phyloP scores from a whole-genome alignment of 805 yeast genomes.

The Brettanomyces nanus region DNA sequence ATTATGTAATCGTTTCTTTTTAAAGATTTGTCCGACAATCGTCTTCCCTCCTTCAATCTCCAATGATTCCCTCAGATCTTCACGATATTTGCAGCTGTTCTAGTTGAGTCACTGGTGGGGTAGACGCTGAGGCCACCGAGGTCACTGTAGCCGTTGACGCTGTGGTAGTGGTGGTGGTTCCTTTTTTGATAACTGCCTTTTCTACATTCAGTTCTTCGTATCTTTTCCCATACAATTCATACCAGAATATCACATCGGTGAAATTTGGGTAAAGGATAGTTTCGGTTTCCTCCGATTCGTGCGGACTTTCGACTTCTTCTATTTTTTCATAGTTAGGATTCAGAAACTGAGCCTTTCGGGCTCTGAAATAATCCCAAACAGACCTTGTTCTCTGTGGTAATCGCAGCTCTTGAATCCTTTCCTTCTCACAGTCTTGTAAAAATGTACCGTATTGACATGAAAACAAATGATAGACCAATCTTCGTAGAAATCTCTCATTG shows the following conservation, averaged over 20 bases:
- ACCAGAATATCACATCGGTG: constrained; percentile 78
- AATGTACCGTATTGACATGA: constrained; percentile 96
- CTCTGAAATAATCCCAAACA: constrained; percentile 90
- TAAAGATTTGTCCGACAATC: no score
- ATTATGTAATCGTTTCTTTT: no score
- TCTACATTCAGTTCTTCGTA: constrained; percentile 58
- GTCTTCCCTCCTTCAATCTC: no score
- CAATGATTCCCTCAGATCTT: no score
- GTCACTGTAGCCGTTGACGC: no score
- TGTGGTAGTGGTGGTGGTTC: no score
- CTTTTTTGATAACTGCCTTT: no score
- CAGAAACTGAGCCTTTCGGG: constrained; percentile 60
- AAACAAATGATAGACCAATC: constrained; percentile 79
- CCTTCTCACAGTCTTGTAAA: constrained; percentile 65
- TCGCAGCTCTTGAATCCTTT: constrained; percentile 37
- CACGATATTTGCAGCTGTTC: no score
- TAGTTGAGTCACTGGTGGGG: no score
- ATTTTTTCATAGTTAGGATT: constrained; percentile 37
- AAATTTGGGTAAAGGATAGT: constrained; percentile 53
- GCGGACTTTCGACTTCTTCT: constrained; percentile 36
- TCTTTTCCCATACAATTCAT: constrained; percentile 68
- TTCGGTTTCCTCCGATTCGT: constrained; percentile 25
- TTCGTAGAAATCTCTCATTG: constrained; percentile 77
- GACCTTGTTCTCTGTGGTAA: constrained; percentile 50
- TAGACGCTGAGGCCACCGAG: no score